phyloP scores from a whole-genome alignment of 345 rosid species.

The Passiflora organensis region DNA sequence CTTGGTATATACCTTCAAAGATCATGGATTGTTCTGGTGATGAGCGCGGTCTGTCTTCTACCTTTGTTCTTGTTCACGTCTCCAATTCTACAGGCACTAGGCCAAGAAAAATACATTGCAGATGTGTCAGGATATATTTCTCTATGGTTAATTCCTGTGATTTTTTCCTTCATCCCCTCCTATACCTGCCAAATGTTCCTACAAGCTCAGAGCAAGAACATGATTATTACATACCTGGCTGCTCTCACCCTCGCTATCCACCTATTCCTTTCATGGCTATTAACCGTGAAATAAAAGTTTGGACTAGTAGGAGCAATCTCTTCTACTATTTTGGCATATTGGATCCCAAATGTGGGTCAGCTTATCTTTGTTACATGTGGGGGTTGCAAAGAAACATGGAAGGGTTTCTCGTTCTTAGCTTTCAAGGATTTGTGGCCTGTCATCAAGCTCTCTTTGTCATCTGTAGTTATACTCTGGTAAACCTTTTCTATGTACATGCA shows the following conservation, averaged over 20 bases:
- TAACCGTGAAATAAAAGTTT: constrained; percentile 40
- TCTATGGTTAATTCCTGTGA: constrained; percentile 46
- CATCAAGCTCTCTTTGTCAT: constrained; percentile 64
- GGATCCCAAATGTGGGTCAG: constrained; percentile 80
- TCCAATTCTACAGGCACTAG: constrained; percentile 45
- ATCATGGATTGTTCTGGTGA: constrained; percentile 58
- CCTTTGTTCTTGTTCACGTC: constrained; percentile 51
- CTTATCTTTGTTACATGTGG: constrained; percentile 48
- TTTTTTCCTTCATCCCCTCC: constrained; percentile 37
- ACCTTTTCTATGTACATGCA: not conserved
- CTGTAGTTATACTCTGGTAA: constrained; percentile 76
- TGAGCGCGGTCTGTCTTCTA: constrained; percentile 35
- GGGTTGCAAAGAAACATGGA: constrained; percentile 68
- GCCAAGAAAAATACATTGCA: constrained; percentile 49
- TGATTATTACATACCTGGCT: constrained; percentile 57
- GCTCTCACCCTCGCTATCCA: constrained; percentile 44
- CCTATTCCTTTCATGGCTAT: constrained; percentile 56
- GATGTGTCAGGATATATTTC: constrained; percentile 41
- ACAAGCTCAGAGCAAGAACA: constrained; percentile 79
- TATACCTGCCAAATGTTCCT: constrained; percentile 78
- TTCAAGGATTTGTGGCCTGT: constrained; percentile 65
- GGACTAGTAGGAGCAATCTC: constrained; percentile 64
- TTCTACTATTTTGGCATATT: constrained; percentile 57
- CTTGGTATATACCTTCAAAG: constrained; percentile 76
- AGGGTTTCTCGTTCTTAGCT: constrained; percentile 51